Conservation (phyloP, 129 eudicot species). For the Smallanthus sonchifolius region DNA sequence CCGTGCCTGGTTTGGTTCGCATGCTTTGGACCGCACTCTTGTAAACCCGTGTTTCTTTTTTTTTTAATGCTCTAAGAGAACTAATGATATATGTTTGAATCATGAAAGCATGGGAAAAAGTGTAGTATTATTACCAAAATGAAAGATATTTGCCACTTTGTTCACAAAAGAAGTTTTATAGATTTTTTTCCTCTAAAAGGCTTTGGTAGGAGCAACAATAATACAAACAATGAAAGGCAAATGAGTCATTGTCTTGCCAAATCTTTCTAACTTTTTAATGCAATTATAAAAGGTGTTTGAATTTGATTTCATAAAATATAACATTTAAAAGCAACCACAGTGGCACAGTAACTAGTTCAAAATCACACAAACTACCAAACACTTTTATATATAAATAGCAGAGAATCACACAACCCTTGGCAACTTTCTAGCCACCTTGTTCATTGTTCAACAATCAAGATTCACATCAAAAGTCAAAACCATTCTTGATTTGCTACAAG, state of each 20-base stretch:
- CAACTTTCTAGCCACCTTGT: conserved; percentile 27
- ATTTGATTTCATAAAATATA: conserved; percentile 18
- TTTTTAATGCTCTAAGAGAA: neutral
- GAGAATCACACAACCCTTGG: conserved; percentile 13
- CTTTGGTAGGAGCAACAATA: conserved; percentile 27
- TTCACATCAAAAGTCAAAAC: conserved; percentile 11
- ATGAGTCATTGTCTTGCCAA: conserved; percentile 32
- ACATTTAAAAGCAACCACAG: conserved; percentile 3
- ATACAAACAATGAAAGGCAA: conserved; percentile 26
- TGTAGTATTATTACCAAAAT: conserved; percentile 17
- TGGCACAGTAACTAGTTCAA: conserved; percentile 17
- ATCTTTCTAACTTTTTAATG: conserved; percentile 33
- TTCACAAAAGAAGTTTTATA: conserved; percentile 26
- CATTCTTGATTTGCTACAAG: conserved; percentile 16
- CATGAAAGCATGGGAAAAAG: conserved; percentile 22
- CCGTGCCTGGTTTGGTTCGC: too few relatives aligned
- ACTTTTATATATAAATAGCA: conserved; percentile 29
- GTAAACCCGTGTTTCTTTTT: too few relatives aligned
- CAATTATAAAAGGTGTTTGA: conserved; percentile 26
- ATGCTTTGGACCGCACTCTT: too few relatives aligned
- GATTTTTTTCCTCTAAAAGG: conserved; percentile 21
- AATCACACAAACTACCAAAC: conserved; percentile 20
- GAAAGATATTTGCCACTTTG: conserved; percentile 32
- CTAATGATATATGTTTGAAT: conserved; percentile 7
- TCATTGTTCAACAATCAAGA: conserved; percentile 12